Conservation (phyloP, 495 filamentous ascomycete genomes). For the Hypoxylon lenormandii region DNA sequence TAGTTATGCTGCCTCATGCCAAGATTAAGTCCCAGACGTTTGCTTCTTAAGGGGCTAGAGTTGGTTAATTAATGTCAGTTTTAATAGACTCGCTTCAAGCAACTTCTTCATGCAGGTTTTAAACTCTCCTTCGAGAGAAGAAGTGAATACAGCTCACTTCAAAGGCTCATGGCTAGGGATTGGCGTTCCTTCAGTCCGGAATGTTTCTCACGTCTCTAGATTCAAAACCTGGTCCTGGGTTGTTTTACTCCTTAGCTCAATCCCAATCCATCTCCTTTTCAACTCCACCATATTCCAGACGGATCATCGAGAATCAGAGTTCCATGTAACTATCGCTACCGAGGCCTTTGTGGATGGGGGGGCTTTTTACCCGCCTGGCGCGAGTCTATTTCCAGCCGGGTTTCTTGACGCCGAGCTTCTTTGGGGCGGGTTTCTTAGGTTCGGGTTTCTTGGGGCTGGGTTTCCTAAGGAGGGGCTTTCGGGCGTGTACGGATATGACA, state of each 20-base stretch:
- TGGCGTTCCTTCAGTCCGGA: conserved; percentile 56
- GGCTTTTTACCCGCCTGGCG: no score
- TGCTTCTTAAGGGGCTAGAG: no score
- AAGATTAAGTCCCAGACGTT: no score
- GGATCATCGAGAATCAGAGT: conserved; percentile 19
- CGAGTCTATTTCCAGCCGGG: no score
- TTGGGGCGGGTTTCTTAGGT: no score
- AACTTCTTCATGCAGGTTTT: conserved; percentile 60
- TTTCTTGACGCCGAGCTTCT: no score
- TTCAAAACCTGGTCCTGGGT: conserved; percentile 46
- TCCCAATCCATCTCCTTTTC: conserved; percentile 51
- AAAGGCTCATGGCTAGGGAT: conserved; percentile 55
- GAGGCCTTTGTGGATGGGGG: no score
- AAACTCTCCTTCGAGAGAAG: conserved; percentile 54
- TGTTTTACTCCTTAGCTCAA: conserved; percentile 45
- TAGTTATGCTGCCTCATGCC: background rate
- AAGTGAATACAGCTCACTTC: conserved; percentile 56
- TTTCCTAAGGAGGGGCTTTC: no score
- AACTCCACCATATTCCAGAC: conserved; percentile 43
- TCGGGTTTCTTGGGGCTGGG: no score
- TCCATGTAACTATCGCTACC: no score
- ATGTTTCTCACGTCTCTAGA: conserved; percentile 44
- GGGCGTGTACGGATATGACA: no score
- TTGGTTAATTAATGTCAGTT: background rate
- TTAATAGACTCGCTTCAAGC: conserved; percentile 40